These are phyloP conservation scores for Thelephora terrestris DNA, from an alignment of 1,284 basidiomycete genomes.

Conservation along the genomic window DNA sequence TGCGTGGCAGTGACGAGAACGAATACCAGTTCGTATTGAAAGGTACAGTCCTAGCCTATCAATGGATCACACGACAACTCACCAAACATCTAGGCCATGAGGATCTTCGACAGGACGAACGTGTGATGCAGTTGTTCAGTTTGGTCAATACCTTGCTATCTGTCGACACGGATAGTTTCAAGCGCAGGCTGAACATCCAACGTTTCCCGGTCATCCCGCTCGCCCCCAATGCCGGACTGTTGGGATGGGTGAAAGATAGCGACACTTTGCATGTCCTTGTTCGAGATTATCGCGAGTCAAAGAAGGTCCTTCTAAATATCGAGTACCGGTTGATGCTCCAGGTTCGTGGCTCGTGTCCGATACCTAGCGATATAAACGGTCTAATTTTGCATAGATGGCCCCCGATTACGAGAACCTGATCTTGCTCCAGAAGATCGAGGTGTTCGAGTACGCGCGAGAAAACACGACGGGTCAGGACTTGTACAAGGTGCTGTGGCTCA, in stretches of 20 bases:
- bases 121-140: conserved; percentile 99
- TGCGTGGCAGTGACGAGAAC: conserved; percentile 88
- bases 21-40: conserved; percentile 94
- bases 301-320: conserved; percentile 96
- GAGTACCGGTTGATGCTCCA: conserved; percentile 98
- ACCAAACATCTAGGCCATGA: conserved; percentile 66
- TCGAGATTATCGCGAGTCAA: conserved; percentile 88
- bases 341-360: conserved; percentile 30
- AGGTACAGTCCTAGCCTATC: conserved; percentile 36
- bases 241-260: conserved; percentile 95
- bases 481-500: conserved; percentile 97
- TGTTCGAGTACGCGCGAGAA: conserved; percentile 98
- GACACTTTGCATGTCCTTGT: conserved; percentile 99
- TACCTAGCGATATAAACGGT: neutral
- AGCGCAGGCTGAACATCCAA: conserved; percentile 92
- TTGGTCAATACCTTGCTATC: conserved; percentile 93
- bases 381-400: conserved; percentile 66
- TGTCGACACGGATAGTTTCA: conserved; percentile 92
- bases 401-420: conserved; percentile 97
- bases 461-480: conserved; percentile 99
- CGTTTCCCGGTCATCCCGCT: conserved; percentile 91
- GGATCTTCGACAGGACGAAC: conserved; percentile 96
- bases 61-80: neutral
- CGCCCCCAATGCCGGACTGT: conserved; percentile 90
- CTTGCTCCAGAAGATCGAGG: conserved; percentile 96